Conservation (phyloP, 2,329 filamentous ascomycete genomes). For the Apiospora malaysiana region DNA sequence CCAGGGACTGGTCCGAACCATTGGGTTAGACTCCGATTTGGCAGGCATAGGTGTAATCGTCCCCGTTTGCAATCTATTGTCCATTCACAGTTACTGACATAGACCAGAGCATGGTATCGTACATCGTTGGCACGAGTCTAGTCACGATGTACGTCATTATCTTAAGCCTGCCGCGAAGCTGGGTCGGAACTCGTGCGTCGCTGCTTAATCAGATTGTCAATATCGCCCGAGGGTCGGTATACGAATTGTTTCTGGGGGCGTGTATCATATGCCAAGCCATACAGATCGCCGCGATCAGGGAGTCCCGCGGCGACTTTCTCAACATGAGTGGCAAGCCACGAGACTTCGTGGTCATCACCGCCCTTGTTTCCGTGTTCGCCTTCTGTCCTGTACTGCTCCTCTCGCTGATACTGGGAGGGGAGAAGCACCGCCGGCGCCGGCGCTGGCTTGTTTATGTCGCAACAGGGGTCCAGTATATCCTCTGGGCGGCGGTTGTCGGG, state of each 20-base stretch:
- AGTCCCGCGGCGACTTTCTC: background rate
- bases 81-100: background rate
- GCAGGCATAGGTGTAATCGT: background rate
- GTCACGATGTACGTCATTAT: background rate
- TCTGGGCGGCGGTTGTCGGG: background rate
- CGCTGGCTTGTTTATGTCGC: background rate
- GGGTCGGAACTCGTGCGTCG: background rate
- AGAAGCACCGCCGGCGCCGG: background rate
- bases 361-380: background rate
- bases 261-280: conserved; percentile 13
- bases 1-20: background rate
- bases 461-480: background rate
- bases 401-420: background rate
- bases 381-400: background rate
- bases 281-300: background rate
- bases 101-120: background rate
- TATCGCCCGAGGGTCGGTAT: background rate
- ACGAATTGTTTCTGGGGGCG: background rate
- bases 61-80: background rate
- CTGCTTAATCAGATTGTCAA: background rate
- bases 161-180: background rate
- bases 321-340: background rate
- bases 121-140: background rate
- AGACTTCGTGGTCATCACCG: background rate
- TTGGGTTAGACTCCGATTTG: background rate